Conservation (phyloP, 805 yeast genomes). For the Aciculoconidium aculeatum region DNA sequence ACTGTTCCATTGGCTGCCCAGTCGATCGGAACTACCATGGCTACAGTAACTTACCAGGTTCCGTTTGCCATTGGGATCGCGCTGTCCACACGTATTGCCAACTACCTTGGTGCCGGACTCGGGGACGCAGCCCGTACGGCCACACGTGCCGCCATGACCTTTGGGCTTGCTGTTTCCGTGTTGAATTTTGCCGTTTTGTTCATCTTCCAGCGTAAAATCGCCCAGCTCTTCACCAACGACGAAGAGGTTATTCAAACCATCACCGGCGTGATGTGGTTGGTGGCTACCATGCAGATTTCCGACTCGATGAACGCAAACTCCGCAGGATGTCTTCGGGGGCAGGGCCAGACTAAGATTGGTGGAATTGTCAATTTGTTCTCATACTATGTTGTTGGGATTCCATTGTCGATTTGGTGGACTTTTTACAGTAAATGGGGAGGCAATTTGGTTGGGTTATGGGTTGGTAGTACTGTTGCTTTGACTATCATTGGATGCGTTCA, state of each 20-base stretch:
- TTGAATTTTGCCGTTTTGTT: conserved; percentile 28
- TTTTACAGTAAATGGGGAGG: conserved; percentile 43
- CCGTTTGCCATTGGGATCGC: conserved; percentile 58
- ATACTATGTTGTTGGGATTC: conserved; percentile 59
- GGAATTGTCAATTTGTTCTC: conserved; percentile 52
- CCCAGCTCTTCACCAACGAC: conserved; percentile 53
- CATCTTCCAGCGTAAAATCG: conserved; percentile 28
- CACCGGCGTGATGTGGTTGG: conserved; percentile 49
- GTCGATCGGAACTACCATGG: conserved; percentile 39
- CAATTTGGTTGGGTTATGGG: conserved; percentile 59
- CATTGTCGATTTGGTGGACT: conserved; percentile 49
- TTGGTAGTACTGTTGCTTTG: conserved; percentile 46
- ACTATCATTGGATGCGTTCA: conserved; percentile 44
- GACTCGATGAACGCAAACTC: conserved; percentile 68
- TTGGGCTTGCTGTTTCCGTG: conserved; percentile 30
- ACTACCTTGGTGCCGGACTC: conserved; percentile 46
- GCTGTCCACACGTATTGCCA: conserved; percentile 52
- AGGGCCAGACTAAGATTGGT: conserved; percentile 64
- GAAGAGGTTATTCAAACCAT: conserved; percentile 49
- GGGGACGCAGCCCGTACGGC: conserved; percentile 29
- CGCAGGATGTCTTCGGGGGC: conserved; percentile 75
- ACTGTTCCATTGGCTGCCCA: conserved; percentile 51
- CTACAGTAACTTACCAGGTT: conserved; percentile 44
- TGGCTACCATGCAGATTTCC: conserved; percentile 63
- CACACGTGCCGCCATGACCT: conserved; percentile 30